Base-by-base conservation (phyloP, 805 yeast species). In the Suhomyces sp. region DNA sequence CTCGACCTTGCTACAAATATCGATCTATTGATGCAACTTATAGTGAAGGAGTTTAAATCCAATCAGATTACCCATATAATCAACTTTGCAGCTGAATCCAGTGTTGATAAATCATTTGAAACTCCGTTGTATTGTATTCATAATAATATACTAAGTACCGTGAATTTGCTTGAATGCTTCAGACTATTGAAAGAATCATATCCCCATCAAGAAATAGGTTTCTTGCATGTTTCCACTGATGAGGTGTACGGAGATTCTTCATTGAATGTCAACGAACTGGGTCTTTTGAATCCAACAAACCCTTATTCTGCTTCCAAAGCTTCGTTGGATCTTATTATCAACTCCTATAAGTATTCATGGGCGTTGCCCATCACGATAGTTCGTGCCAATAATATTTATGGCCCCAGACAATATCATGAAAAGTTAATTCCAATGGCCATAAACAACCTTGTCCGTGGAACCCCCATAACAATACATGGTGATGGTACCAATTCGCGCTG, bases 251-350 rank as follows among this genome's bases (percentile, higher is more conserved):
- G 82, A 1, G 79, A 28, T 5, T 30, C 28, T 1, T 40, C 29
- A 0, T 46, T 37, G 4, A 42, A 38, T 6, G 59, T 54, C 1
- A 54, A 54, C 25, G 81, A 75, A 45, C 21, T 47, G 0, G 53
- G 66, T 5, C 42, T 44, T 0, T 47, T 77, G n/a, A 48, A 54
- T 9, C 82, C 82, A 1, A 69, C 81, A 0, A 76, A 74, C 40
- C 81, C 81, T 3, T 76, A 76, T 39, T 61, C 81, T 4, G 80
- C 81, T 0, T 59, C 79, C 9, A 76, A 77, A 45, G 81, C 80
- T 0, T 63, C 78, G 4, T 59, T 71, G 4, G 82, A 76, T 35
- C 47, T 76, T 51, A 61, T 76, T 3, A 63, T 71, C 2, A 46
- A 58, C 18, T 67, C 80, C 0, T 77, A 76, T 41, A 43, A 49